Percentiles rank a stretch among this genome's conserved stretches.
phyloP scores from a whole-genome alignment of 768 basidiomycete species.

The Lactarius hatsudake region DNA sequence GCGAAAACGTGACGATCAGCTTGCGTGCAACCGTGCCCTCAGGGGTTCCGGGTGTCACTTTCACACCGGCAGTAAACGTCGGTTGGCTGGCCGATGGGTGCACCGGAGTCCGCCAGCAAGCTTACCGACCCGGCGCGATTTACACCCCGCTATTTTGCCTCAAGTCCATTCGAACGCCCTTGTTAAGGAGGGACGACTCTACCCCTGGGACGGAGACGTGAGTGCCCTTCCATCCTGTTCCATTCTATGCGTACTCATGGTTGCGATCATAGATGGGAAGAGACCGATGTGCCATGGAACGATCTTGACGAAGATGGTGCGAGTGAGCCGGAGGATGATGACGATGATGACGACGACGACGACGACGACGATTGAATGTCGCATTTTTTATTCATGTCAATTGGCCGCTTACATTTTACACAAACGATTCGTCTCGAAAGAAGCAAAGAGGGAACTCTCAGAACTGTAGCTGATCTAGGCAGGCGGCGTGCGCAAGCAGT shows the following conservation, averaged over 20 bases:
- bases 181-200: slow-evolving; percentile 6
- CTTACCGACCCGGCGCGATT: neutral
- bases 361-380: neutral
- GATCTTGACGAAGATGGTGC: slow-evolving; percentile 14
- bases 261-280: slow-evolving; percentile 14
- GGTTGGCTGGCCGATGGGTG: slow-evolving; percentile 11
- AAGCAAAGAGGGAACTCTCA: neutral
- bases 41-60: neutral
- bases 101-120: slow-evolving; percentile 10
- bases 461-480: neutral
- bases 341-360: neutral
- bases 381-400: too few relatives aligned
- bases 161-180: neutral
- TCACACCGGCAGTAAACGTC: neutral
- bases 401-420: neutral
- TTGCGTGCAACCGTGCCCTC: neutral
- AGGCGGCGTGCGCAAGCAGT: too few relatives aligned
- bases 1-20: slow-evolving; percentile 6
- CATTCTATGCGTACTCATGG: neutral
- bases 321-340: slow-evolving; percentile 8
- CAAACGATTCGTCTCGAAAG: neutral
- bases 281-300: slow-evolving; percentile 17
- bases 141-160: slow-evolving; percentile 17
- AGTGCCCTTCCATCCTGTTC: neutral
- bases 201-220: slow-evolving; percentile 2